Evolutionary conservation across 495 filamentous ascomycete species (phyloP).

Genomic region (Tuber borchii): DNA sequence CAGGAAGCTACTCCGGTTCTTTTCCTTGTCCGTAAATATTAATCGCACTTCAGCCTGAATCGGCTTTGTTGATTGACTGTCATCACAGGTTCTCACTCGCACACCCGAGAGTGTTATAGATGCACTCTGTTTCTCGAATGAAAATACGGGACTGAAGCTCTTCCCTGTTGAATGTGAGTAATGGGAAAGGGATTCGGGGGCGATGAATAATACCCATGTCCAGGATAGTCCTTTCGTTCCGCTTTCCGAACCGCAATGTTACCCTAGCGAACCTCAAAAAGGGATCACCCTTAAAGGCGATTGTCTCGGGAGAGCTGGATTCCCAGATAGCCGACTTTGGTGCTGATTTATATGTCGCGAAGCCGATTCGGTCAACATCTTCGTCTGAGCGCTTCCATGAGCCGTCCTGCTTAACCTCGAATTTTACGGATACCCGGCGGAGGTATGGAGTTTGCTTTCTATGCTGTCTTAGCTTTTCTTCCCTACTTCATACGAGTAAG

Average conservation of each 20-base stretch:
- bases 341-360: conserved; percentile 35
- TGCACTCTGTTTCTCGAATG: conserved; percentile 21
- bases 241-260: conserved; percentile 34
- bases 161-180: conserved; percentile 1
- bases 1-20: background rate
- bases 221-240: conserved; percentile 26
- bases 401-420: conserved; percentile 22
- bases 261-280: conserved; percentile 37
- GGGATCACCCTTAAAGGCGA: conserved; percentile 35
- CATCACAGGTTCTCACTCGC: conserved; percentile 37
- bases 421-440: conserved; percentile 29
- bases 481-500: background rate
- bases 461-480: background rate
- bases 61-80: conserved; percentile 20
- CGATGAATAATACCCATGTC: conserved; percentile 18
- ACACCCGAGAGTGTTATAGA: conserved; percentile 25
- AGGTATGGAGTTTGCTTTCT: conserved; percentile 35
- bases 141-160: conserved; percentile 23
- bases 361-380: conserved; percentile 34
- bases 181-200: background rate
- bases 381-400: conserved; percentile 32
- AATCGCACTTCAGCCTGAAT: conserved; percentile 25
- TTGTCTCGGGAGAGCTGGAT: conserved; percentile 27
- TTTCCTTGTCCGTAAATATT: conserved; percentile 31
- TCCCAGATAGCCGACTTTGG: conserved; percentile 23